A percentile compares a stretch with the other conserved stretches of the same genome.
Evolutionary conservation across 148 eudicot genomes (phyloP).

Genomic region (Rhododendron vialii): DNA sequence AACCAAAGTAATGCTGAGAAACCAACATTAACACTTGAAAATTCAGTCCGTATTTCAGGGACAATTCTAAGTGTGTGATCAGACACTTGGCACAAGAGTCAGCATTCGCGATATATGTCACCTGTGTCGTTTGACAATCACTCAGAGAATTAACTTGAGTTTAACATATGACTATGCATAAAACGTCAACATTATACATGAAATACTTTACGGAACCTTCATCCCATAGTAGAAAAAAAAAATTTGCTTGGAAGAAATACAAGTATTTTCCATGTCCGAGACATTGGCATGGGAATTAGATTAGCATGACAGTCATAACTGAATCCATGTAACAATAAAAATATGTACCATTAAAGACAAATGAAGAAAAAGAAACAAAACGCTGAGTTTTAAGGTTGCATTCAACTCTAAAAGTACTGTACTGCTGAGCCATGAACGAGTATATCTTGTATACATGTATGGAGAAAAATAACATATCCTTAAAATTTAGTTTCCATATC

Average conservation of each 20-base stretch:
- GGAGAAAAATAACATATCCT: background rate
- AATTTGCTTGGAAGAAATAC: background rate
- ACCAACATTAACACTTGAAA: background rate
- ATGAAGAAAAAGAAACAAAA: background rate
- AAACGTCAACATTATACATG: background rate
- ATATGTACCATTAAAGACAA: background rate
- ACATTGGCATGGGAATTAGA: background rate
- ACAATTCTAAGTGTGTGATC: background rate
- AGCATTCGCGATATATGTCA: background rate
- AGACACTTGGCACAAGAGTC: background rate
- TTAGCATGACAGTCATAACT: background rate
- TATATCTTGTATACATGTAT: background rate
- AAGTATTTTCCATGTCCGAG: background rate
- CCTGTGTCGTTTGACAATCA: background rate
- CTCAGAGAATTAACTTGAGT: background rate
- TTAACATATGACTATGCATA: background rate
- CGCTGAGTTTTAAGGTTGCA: background rate
- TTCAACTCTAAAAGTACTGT: background rate
- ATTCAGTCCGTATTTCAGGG: background rate
- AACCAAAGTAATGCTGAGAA: background rate
- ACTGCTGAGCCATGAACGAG: background rate
- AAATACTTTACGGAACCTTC: background rate
- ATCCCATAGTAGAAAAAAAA: no score
- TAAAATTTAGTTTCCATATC: background rate
- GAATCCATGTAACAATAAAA: background rate